Conservation (phyloP, 108 stramenopile genomes). For the Pseudonitzschia delicatissima region DNA sequence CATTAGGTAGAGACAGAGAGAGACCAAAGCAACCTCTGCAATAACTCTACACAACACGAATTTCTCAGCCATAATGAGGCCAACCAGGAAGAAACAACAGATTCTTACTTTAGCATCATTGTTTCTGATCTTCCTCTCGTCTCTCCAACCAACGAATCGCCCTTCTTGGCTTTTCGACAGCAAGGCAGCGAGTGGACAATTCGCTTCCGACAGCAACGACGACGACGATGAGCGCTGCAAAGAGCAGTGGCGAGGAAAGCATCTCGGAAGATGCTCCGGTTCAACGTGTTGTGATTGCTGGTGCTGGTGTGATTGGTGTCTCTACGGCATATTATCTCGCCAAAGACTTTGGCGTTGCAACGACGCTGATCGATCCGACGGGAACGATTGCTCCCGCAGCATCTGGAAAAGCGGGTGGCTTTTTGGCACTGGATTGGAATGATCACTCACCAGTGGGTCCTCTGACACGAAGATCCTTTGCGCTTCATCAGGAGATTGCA, state of each 20-base stretch:
- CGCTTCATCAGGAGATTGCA: constrained; percentile 66
- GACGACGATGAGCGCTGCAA: neutral
- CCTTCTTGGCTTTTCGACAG: too few species aligned
- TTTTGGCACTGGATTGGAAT: constrained; percentile 77
- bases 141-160: too few species aligned
- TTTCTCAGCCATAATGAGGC: too few species aligned
- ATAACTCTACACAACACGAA: too few species aligned
- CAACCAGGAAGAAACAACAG: too few species aligned
- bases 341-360: constrained; percentile 34
- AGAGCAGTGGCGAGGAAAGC: neutral
- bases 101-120: too few species aligned
- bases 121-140: too few species aligned
- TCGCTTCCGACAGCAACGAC: neutral
- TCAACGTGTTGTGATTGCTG: constrained; percentile 53
- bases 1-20: too few species aligned
- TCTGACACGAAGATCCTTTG: constrained; percentile 60
- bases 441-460: constrained; percentile 35
- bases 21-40: too few species aligned
- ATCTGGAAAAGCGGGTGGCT: constrained; percentile 82
- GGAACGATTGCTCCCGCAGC: constrained; percentile 65
- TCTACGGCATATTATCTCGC: constrained; percentile 67
- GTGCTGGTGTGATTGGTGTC: constrained; percentile 67
- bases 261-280: neutral
- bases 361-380: constrained; percentile 56
- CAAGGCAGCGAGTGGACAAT: too few species aligned